These are phyloP conservation scores for Trypanosoma platydactyli DNA, from an alignment of 208 protist species.

Conservation along the genomic window DNA sequence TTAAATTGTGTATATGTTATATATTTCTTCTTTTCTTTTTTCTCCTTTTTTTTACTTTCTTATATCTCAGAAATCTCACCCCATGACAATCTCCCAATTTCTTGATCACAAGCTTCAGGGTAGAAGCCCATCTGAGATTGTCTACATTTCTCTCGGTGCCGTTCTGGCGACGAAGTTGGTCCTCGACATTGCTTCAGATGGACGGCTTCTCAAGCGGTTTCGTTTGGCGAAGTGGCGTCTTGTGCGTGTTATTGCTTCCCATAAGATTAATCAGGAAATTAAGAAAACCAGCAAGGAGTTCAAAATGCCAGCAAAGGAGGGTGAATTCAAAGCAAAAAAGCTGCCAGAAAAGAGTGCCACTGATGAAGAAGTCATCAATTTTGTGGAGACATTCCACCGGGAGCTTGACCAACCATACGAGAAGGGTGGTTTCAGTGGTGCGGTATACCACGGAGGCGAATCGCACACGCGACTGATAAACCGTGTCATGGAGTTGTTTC, in stretches of 20 bases:
- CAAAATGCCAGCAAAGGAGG: constrained; percentile 67
- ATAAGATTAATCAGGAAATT: constrained; percentile 58
- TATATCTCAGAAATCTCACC: constrained; percentile 9
- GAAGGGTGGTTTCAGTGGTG: constrained; percentile 83
- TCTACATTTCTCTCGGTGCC: constrained; percentile 51
- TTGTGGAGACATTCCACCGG: constrained; percentile 51
- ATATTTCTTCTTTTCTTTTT: constrained; percentile 12
- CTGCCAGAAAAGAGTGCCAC: constrained; percentile 55
- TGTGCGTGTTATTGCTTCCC: constrained; percentile 50
- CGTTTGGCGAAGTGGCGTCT: constrained; percentile 54
- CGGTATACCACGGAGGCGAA: constrained; percentile 92
- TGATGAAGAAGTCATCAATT: constrained; percentile 60
- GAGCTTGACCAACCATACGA: constrained; percentile 76
- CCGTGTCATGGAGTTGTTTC: constrained; percentile 88
- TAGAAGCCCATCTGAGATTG: constrained; percentile 51
- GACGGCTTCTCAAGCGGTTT: constrained; percentile 52
- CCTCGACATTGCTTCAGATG: constrained; percentile 44
- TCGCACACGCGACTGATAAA: constrained; percentile 86
- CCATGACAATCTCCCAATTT: constrained; percentile 48
- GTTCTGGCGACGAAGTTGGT: constrained; percentile 38
- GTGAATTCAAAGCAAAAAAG: constrained; percentile 65
- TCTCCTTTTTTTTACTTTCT: constrained; percentile 16
- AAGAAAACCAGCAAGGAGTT: constrained; percentile 36
- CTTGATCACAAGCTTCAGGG: constrained; percentile 61
- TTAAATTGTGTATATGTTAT: constrained; percentile 26